These are phyloP conservation scores for Tetrahymena thermophila DNA, from an alignment of 73 alveolate species.

Conservation along the genomic window DNA sequence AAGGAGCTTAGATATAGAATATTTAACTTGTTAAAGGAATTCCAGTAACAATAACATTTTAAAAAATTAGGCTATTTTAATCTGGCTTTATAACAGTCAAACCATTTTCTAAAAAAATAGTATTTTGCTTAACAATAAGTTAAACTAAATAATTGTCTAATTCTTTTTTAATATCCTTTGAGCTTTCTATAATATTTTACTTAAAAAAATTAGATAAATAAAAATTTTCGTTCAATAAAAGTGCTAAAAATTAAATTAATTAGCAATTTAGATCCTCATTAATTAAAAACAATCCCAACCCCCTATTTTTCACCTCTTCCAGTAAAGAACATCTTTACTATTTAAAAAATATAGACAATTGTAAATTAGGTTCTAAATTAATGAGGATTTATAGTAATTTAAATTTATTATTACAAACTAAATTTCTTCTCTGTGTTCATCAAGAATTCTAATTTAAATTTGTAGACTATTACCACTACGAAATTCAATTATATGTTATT, in stretches of 20 bases:
- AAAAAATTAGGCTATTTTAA: neutral
- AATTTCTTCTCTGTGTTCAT: neutral
- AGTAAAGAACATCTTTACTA: no score
- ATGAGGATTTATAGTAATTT: no score
- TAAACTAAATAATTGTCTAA: neutral
- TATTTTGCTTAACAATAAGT: no score
- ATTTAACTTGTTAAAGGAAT: neutral
- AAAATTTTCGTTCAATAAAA: no score
- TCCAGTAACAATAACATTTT: neutral
- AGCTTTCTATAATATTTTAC: neutral
- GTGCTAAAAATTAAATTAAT: no score
- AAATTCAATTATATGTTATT: no score
- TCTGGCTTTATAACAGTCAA: neutral
- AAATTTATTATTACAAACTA: neutral
- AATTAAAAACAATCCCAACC: no score
- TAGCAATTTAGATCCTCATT: no score
- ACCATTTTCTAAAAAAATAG: neutral
- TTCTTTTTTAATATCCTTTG: neutral
- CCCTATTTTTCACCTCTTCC: no score
- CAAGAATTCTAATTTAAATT: neutral
- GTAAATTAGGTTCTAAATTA: no score
- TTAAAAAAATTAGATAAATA: no score
- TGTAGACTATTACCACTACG: neutral
- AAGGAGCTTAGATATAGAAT: neutral
- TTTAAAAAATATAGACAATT: no score